Percentiles rank a stretch among this genome's conserved stretches.
These are phyloP conservation scores for Taiozyma sp. DNA, from an alignment of 1,139 yeast species.

Conservation along the genomic window DNA sequence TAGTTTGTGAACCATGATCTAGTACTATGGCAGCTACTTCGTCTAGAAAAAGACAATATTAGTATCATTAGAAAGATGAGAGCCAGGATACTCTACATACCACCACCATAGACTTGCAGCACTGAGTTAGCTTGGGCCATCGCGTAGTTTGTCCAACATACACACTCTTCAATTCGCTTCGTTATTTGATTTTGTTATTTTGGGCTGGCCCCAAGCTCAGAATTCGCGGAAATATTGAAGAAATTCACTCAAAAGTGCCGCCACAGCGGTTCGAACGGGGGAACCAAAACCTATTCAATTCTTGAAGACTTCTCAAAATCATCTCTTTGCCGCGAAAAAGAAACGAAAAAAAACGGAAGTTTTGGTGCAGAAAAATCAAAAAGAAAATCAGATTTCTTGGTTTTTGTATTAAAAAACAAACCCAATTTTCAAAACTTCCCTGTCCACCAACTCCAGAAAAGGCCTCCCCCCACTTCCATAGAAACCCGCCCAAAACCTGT, in stretches of 20 bases:
- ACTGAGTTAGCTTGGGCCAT: constrained; percentile 22
- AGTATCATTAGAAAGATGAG: constrained; percentile 1
- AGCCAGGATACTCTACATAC: constrained; percentile 21
- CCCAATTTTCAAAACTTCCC: neutral
- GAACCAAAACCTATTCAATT: too few relatives aligned
- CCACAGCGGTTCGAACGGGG: neutral
- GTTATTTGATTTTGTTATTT: neutral
- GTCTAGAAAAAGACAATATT: constrained; percentile 34
- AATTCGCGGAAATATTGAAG: neutral
- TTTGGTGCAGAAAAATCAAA: neutral
- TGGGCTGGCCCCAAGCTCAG: neutral
- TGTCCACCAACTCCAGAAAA: neutral
- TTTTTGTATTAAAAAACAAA: neutral
- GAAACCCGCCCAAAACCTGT: neutral
- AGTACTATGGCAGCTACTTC: constrained; percentile 88
- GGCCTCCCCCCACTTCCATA: neutral
- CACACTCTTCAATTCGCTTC: neutral
- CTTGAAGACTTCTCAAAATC: neutral
- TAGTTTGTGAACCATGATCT: constrained; percentile 84
- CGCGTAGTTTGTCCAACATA: neutral
- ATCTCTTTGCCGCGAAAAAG: neutral
- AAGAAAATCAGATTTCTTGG: neutral
- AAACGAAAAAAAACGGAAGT: neutral
- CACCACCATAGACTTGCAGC: constrained; percentile 53
- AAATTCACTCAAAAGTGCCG: neutral